phyloP scores from a whole-genome alignment of 1,284 basidiomycete genomes.

The Caloboletus firmus region DNA sequence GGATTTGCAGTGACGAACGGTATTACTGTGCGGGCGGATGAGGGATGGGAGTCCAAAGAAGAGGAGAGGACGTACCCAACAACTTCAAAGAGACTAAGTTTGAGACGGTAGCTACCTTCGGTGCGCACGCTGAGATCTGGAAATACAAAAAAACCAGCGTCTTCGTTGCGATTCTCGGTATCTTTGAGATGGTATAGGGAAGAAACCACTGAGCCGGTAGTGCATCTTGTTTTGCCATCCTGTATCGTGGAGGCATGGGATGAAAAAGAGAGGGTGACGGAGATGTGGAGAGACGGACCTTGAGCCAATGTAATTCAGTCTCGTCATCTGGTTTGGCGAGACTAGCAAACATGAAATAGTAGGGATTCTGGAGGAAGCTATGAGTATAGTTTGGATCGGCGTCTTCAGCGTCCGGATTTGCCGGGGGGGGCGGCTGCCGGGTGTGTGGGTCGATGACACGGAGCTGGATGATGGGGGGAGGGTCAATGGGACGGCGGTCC shows the following conservation, averaged over 20 bases:
- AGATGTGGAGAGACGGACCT: constrained; percentile 45
- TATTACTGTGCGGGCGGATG: constrained; percentile 49
- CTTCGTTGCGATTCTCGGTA: constrained; percentile 76
- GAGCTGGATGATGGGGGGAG: constrained; percentile 94
- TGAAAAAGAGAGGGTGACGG: not conserved
- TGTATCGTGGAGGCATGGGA: constrained; percentile 21
- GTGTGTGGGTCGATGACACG: constrained; percentile 77
- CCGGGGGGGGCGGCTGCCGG: constrained; percentile 32
- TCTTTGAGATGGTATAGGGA: constrained; percentile 96
- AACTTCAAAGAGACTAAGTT: constrained; percentile 91
- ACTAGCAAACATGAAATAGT: constrained; percentile 93
- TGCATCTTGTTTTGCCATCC: constrained; percentile 89
- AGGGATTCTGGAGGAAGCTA: constrained; percentile 81
- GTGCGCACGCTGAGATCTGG: constrained; percentile 86
- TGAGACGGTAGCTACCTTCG: constrained; percentile 84
- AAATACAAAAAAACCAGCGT: constrained; percentile 91
- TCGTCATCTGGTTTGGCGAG: constrained; percentile 87
- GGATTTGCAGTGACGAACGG: constrained; percentile 85
- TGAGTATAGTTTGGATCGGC: constrained; percentile 37
- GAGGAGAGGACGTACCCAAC: constrained; percentile 63
- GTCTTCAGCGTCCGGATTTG: constrained; percentile 36
- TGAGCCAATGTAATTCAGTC: constrained; percentile 89
- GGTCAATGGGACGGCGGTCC: constrained; percentile 92
- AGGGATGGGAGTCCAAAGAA: constrained; percentile 1
- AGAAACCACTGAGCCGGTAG: constrained; percentile 87